Base-by-base conservation (phyloP, 108 stramenopile species). In the Schizochytrium sp. region DNA sequence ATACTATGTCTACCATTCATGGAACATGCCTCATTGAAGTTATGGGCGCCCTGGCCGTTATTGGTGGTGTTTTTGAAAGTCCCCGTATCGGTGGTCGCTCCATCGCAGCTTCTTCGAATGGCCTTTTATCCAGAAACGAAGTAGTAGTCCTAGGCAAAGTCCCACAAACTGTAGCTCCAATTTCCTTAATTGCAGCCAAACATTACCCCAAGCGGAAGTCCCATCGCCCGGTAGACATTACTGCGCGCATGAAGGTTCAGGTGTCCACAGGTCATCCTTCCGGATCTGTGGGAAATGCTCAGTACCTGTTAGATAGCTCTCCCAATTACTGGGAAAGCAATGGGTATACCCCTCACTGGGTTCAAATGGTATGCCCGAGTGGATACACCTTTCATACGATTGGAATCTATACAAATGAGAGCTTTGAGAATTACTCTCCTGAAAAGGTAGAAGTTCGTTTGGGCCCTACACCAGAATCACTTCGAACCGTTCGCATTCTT, bases 321-420 rank as follows among this genome's bases (percentile, higher is more conserved):
- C 76, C 76, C 50, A 83, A 83, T 40, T 83, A 83, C 3, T 83
- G 76, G 76, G 76, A 83, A 28, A 83, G 76, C 53, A 3, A 83
- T 53, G 76, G 76, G 50, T 83, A 83, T 53, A 83, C 76, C 12
- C 76, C 76, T 47, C 76, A 83, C 47, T 83, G 76, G 76, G n/a
- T 83, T 7, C 76, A 83, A 28, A 55, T 83, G 76, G 76, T 55
- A 47, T 55, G 47, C 3, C 76, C 76, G 50, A 55, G 50, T 49
- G 47, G 50, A 10, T 55, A 55, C 28, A 83, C 28, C 17, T 50
- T 83, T 42, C 10, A 49, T 38, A 83, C 50, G 17, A 55, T 83
- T 10, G 55, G 53, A n/a, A 83, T 83, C 50, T 83, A 55, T 53
- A 83, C 76, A 17, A 83, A 83, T 53, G 76, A 83, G 1, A 40